Evolutionary conservation across 495 filamentous ascomycete genomes (phyloP).

Genomic region (Aspergillus kassunensis): DNA sequence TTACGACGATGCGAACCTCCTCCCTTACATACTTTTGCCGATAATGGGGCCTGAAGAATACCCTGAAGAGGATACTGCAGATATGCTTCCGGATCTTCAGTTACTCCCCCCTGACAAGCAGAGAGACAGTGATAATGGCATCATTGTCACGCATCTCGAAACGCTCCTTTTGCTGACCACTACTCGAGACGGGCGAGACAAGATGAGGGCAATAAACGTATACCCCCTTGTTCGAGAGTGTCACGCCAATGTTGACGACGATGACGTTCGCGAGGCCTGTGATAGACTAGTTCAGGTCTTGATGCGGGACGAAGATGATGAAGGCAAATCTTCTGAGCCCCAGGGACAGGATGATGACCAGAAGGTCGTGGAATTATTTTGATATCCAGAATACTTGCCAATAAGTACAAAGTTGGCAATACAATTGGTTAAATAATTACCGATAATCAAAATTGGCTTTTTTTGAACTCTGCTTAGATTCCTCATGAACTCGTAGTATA

Average conservation of each 20-base stretch:
- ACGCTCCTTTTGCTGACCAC: slow-evolving; percentile 79
- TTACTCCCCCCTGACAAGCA: slow-evolving; percentile 82
- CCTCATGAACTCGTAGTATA: no score
- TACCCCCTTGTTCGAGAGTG: slow-evolving; percentile 88
- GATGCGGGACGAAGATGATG: slow-evolving; percentile 69
- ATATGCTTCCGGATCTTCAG: slow-evolving; percentile 83
- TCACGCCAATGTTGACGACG: slow-evolving; percentile 74
- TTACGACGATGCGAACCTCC: slow-evolving; percentile 68
- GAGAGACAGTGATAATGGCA: slow-evolving; percentile 67
- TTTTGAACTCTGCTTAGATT: no score
- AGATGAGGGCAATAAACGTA: slow-evolving; percentile 69
- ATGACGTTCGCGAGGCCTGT: slow-evolving; percentile 76
- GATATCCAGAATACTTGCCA: not conserved
- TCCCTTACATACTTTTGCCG: slow-evolving; percentile 81
- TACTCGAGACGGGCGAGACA: slow-evolving; percentile 67
- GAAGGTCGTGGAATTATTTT: slow-evolving; percentile 26
- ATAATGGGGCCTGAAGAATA: slow-evolving; percentile 58
- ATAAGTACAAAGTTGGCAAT: no score
- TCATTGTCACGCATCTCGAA: slow-evolving; percentile 83
- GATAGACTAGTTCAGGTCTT: slow-evolving; percentile 89
- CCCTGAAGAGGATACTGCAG: slow-evolving; percentile 63
- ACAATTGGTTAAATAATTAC: no score
- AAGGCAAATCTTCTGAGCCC: slow-evolving; percentile 20
- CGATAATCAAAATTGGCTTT: no score
- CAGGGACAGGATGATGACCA: slow-evolving; percentile 37